Base-by-base conservation (phyloP, 1,284 basidiomycete genomes). In the Ganoderma leucocontextum region DNA sequence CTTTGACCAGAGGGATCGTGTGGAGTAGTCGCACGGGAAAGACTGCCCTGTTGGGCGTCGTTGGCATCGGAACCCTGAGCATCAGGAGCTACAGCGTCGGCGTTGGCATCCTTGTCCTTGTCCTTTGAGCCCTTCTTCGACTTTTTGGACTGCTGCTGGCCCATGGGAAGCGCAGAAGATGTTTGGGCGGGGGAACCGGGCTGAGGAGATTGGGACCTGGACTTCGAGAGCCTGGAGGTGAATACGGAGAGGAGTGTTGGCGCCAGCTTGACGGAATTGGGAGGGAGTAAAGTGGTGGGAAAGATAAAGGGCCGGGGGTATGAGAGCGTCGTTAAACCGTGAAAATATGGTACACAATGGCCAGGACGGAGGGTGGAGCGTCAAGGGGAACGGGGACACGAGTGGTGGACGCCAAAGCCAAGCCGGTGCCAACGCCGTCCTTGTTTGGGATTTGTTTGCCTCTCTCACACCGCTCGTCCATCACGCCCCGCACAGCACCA, bases 111-210 rank as follows among this genome's bases (percentile, higher is more conserved):
- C 77, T 83, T 87, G 73, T 91, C 89, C 81, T 88, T 89, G 79
- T 91, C 91, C 79, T 89, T 91, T 67, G 81, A 80, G 64, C 81
- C 81, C 82, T 90, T 93, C 85, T 88, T 91, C 74, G 86, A 82
- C 84, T 90, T 92, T 86, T 91, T 93, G 74, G 92, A 93, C 75
- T 89, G 87, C 80, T 91, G 89, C 79, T 93, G 92, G 81, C 92
- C 91, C 90, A 93, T 93, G 77, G 77, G 79, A 66, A 78, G 77
- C 81, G 76, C 83, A 77, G 81, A 79, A 61, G 82, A 63, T 19
- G 77, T 75, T 61, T 77, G 72, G 33, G 79, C 78, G 53, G 78
- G 76, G 52, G 80, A 80, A 64, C 78, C 76, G 66, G 86, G 87
- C 75, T 88, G 87, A 60, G 91, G 89, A 68, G 91, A 92, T 77